Evolutionary conservation across 192 early-diverging fungal genomes (phyloP).

Genomic region (Backusella westeae): DNA sequence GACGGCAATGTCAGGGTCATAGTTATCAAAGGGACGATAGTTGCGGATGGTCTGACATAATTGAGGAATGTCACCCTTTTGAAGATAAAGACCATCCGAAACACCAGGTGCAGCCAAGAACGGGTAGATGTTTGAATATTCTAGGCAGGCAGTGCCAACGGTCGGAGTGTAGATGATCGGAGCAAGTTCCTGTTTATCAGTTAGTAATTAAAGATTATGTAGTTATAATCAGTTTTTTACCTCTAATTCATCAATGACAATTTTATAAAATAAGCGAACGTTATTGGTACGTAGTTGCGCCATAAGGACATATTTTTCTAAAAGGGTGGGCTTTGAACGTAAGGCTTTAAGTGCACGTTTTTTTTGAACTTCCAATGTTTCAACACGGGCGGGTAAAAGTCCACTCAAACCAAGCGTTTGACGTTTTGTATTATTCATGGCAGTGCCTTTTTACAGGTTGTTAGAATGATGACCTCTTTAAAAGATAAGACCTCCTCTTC

Average conservation of each 20-base stretch:
- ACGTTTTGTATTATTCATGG: slow-evolving; percentile 48
- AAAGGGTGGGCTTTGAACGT: slow-evolving; percentile 60
- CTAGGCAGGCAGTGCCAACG: slow-evolving; percentile 81
- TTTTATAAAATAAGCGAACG: slow-evolving; percentile 79
- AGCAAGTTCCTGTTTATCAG: slow-evolving; percentile 58
- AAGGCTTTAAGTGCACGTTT: slow-evolving; percentile 72
- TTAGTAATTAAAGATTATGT: background rate
- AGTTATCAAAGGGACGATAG: slow-evolving; percentile 55
- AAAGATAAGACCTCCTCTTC: background rate
- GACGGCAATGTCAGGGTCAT: slow-evolving; percentile 81
- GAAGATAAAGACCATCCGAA: slow-evolving; percentile 86
- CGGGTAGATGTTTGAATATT: slow-evolving; percentile 88
- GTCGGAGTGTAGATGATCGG: slow-evolving; percentile 84
- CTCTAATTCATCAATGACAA: slow-evolving; percentile 76
- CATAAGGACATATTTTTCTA: slow-evolving; percentile 88
- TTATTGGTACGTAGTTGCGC: slow-evolving; percentile 81
- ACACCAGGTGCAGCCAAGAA: slow-evolving; percentile 75
- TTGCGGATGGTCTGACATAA: slow-evolving; percentile 75
- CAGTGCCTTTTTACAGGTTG: slow-evolving; percentile 51
- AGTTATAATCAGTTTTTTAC: slow-evolving; percentile 24
- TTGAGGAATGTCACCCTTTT: slow-evolving; percentile 68
- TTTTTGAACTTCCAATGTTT: slow-evolving; percentile 75
- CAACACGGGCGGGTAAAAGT: slow-evolving; percentile 72
- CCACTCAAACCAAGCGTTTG: slow-evolving; percentile 64
- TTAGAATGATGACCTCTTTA: background rate